Evolutionary conservation across 2,329 filamentous ascomycete species (phyloP).

Genomic region (Verticillium isaacii): DNA sequence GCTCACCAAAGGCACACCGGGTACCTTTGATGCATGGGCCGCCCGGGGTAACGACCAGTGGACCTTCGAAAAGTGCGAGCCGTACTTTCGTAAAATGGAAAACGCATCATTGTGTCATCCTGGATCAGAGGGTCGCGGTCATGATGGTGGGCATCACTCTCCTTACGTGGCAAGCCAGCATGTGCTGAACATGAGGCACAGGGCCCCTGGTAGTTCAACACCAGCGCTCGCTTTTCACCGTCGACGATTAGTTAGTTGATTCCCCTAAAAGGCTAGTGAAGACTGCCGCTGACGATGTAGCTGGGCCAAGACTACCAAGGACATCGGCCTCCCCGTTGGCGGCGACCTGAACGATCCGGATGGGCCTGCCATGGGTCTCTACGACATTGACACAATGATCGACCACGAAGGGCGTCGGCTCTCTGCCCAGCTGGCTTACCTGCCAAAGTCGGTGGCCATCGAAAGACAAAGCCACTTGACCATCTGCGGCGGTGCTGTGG

Average conservation of each 20-base stretch:
- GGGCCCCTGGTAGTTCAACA: slow-evolving; percentile 15
- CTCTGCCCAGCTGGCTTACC: slow-evolving; percentile 21
- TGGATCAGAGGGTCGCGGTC: slow-evolving; percentile 15
- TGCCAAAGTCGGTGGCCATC: slow-evolving; percentile 15
- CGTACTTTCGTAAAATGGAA: slow-evolving; percentile 24
- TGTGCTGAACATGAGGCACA: not conserved
- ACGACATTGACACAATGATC: slow-evolving; percentile 21
- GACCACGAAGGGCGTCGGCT: slow-evolving; percentile 16
- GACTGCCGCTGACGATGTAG: slow-evolving; percentile 5
- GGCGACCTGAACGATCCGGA: slow-evolving; percentile 21
- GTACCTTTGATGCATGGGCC: slow-evolving; percentile 23
- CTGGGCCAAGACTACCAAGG: slow-evolving; percentile 16
- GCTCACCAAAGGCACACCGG: slow-evolving; percentile 22
- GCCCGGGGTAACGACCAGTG: slow-evolving; percentile 24
- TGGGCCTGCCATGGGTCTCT: slow-evolving; percentile 21
- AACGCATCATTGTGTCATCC: slow-evolving; percentile 12
- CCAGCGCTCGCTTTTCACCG: slow-evolving; percentile 2
- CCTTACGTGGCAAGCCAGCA: not conserved
- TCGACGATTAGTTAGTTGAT: slow-evolving; percentile 13
- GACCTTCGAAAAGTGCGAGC: slow-evolving; percentile 26
- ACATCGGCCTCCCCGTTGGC: slow-evolving; percentile 19
- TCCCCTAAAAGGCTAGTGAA: not conserved
- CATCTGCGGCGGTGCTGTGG: slow-evolving; percentile 24
- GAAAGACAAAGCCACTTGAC: slow-evolving; percentile 16
- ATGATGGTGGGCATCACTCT: slow-evolving; percentile 13